Conservation (phyloP, 345 rosid species). For the Noccaea bulbosa region DNA sequence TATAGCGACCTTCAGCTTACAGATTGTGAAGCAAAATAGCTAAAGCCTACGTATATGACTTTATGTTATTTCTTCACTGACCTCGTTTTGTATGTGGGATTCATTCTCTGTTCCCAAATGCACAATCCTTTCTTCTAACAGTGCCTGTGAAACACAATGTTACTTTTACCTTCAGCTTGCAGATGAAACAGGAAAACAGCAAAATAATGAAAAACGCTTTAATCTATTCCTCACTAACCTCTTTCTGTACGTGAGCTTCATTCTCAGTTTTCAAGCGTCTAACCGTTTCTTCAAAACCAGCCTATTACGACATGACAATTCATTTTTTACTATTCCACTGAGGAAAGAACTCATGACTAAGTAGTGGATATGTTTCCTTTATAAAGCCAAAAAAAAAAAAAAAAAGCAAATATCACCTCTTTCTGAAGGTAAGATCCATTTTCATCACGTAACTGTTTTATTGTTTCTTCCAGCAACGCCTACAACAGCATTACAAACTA, state of each 20-base stretch:
- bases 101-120: constrained; percentile 38
- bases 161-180: constrained; percentile 18
- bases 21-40: constrained; percentile 7
- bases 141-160: constrained; percentile 29
- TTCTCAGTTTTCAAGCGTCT: constrained; percentile 53
- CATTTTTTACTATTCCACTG: not conserved
- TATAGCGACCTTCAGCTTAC: constrained; percentile 8
- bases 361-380: not conserved
- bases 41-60: not conserved
- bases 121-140: constrained; percentile 37
- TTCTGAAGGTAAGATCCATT: constrained; percentile 52
- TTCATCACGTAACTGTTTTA: constrained; percentile 51
- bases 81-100: constrained; percentile 35
- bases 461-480: constrained; percentile 56
- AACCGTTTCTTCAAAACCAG: constrained; percentile 53
- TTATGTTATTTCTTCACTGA: constrained; percentile 1
- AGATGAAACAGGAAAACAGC: constrained; percentile 11
- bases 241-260: constrained; percentile 51
- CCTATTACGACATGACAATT: constrained; percentile 45
- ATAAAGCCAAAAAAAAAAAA: too few relatives aligned
- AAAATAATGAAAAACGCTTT: not conserved
- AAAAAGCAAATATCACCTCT: too few relatives aligned
- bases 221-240: constrained; percentile 45
- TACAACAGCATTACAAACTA: constrained; percentile 41
- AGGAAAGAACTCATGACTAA: constrained; percentile 16